Evolutionary conservation across 2,329 filamentous ascomycete species (phyloP).

Genomic region (Didymella segeticola): DNA sequence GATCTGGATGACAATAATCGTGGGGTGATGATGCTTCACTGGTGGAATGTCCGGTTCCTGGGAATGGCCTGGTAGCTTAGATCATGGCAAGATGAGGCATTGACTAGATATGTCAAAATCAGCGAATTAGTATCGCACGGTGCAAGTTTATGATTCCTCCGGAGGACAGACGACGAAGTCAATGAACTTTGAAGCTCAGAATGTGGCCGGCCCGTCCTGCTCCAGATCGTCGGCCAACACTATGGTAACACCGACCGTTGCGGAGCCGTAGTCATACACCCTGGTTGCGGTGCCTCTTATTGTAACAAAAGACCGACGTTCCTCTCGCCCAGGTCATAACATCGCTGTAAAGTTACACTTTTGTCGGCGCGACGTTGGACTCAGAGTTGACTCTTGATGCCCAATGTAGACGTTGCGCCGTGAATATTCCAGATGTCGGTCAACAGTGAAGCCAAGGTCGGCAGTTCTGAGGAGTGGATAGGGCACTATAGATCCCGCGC

Average conservation of each 20-base stretch:
- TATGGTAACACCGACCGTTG: not conserved
- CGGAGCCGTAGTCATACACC: not conserved
- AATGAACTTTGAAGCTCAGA: too few relatives aligned
- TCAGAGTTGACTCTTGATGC: not conserved
- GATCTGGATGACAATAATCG: not conserved
- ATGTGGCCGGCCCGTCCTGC: not conserved
- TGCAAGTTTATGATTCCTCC: not conserved
- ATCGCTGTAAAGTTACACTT: not conserved
- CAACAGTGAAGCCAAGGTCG: conserved; percentile 2
- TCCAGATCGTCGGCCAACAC: not conserved
- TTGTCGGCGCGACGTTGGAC: not conserved
- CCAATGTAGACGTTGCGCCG: conserved; percentile 9
- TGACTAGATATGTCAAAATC: not conserved
- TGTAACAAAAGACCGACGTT: not conserved
- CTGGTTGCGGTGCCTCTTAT: not conserved
- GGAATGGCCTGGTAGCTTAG: not conserved
- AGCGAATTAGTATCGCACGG: not conserved
- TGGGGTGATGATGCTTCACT: not conserved
- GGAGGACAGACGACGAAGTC: not conserved
- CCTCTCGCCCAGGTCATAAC: not conserved
- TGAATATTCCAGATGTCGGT: conserved; percentile 3
- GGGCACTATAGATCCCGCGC: not conserved
- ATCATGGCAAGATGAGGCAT: not conserved
- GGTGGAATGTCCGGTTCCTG: not conserved
- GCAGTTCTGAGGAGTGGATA: not conserved